Evolutionary conservation across 805 yeast species (phyloP).

Genomic region (Millerago galiae): DNA sequence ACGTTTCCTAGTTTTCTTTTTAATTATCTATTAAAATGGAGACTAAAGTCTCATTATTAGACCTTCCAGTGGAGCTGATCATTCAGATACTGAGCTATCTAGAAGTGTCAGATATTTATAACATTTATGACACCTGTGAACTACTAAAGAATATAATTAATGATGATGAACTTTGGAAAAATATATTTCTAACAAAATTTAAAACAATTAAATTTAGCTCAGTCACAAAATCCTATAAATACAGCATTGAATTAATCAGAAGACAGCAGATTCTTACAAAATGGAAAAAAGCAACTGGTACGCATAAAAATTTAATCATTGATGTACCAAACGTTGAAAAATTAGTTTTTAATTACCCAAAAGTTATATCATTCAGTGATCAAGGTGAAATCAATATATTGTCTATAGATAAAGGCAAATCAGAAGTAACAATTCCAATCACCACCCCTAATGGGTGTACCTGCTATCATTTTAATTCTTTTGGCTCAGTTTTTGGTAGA

Average conservation of each 20-base stretch:
- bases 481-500: conserved; percentile 16
- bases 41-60: not conserved
- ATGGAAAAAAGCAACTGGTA: conserved; percentile 16
- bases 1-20: too few relatives aligned
- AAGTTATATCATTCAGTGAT: conserved; percentile 11
- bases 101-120: conserved; percentile 30
- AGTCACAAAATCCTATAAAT: conserved; percentile 27
- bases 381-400: conserved; percentile 14
- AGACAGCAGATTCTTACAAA: conserved; percentile 20
- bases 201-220: conserved; percentile 31
- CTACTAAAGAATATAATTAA: conserved; percentile 25
- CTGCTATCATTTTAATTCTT: conserved; percentile 8
- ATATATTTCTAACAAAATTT: conserved; percentile 27
- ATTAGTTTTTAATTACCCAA: conserved; percentile 14
- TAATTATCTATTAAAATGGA: too few relatives aligned
- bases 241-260: conserved; percentile 28
- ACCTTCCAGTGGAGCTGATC: conserved; percentile 1
- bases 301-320: conserved; percentile 7
- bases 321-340: conserved; percentile 7
- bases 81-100: conserved; percentile 28
- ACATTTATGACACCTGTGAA: conserved; percentile 27
- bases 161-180: conserved; percentile 38
- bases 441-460: conserved; percentile 16
- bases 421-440: conserved; percentile 16
- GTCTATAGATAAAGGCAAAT: conserved; percentile 11